These are phyloP conservation scores for Plasmodium gonderi DNA, from an alignment of 169 alveolate species.

Conservation along the genomic window DNA sequence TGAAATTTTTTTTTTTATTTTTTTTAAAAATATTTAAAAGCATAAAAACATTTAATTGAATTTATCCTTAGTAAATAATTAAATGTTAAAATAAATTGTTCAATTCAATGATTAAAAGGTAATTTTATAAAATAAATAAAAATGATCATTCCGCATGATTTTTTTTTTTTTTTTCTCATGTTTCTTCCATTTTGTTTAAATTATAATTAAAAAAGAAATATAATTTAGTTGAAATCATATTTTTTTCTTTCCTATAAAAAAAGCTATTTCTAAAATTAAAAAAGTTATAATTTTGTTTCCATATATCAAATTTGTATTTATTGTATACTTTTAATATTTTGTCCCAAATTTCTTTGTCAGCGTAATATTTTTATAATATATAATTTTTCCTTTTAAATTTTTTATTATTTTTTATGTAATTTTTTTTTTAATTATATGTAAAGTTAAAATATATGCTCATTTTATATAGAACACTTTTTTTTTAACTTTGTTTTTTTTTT, in stretches of 20 bases:
- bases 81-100: not conserved
- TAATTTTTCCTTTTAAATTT: not conserved
- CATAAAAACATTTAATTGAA: not conserved
- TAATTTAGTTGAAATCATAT: not conserved
- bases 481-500: not conserved
- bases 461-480: not conserved
- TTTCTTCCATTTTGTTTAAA: not conserved
- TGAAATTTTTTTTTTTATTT: not conserved
- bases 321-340: no score
- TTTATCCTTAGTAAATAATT: not conserved
- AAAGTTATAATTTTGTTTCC: not conserved
- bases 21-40: not conserved
- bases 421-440: no score
- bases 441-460: not conserved
- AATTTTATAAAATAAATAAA: not conserved
- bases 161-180: not conserved
- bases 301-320: not conserved
- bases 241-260: not conserved
- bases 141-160: not conserved
- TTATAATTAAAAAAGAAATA: not conserved
- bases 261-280: not conserved
- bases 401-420: not conserved
- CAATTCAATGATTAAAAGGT: not conserved
- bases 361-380: not conserved
- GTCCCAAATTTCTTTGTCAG: not conserved